phyloP scores from a whole-genome alignment of 306 rosid species.

The Quercus rubra region DNA sequence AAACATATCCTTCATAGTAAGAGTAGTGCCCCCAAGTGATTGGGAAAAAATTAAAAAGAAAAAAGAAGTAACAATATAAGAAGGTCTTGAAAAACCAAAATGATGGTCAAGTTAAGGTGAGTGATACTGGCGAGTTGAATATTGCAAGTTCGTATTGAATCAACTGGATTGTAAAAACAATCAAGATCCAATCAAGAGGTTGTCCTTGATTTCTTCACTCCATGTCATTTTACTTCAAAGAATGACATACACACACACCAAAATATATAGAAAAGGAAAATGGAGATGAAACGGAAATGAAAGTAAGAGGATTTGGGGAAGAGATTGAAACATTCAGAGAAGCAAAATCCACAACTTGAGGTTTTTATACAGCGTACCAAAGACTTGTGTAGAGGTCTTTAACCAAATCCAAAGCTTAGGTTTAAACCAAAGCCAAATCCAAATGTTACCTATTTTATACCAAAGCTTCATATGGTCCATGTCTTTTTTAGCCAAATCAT shows the following conservation, averaged over 20 bases:
- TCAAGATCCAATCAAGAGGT: slow-evolving; percentile 58
- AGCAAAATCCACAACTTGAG: too few relatives aligned
- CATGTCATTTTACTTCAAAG: too few relatives aligned
- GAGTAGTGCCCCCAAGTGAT: too few relatives aligned
- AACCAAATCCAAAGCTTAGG: neutral
- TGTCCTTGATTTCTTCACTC: too few relatives aligned
- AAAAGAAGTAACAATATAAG: neutral
- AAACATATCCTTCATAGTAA: too few relatives aligned
- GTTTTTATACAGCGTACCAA: too few relatives aligned
- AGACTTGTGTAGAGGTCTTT: too few relatives aligned
- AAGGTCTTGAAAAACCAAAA: slow-evolving; percentile 59
- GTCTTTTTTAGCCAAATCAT: neutral
- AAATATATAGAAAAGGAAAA: too few relatives aligned
- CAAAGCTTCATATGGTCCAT: neutral
- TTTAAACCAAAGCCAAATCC: neutral
- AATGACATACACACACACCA: too few relatives aligned
- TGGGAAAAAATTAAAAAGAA: neutral
- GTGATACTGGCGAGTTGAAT: slow-evolving; percentile 48
- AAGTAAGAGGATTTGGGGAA: too few relatives aligned
- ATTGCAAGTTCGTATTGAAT: slow-evolving; percentile 44
- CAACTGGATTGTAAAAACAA: slow-evolving; percentile 29
- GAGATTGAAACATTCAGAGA: too few relatives aligned
- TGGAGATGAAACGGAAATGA: too few relatives aligned
- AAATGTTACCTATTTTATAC: neutral
- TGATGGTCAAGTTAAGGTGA: slow-evolving; percentile 52